Base-by-base conservation (phyloP, 2,329 filamentous ascomycete genomes). In the Diaporthe vaccinii region DNA sequence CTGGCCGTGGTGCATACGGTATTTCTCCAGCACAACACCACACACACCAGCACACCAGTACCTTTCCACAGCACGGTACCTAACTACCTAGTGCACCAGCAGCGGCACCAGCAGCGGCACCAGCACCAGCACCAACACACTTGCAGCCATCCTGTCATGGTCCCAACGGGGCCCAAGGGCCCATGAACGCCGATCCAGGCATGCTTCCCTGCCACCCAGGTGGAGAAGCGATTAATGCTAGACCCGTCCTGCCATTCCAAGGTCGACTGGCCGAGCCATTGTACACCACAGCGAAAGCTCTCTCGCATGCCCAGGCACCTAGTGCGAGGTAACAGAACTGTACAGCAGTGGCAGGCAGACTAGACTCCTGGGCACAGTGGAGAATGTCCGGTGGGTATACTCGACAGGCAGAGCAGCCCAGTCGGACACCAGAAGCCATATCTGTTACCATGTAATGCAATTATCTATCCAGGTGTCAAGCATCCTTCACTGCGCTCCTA, bases 161-260 rank as follows among this genome's bases (percentile, higher is more conserved):
- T 28, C 34, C 57, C 57, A 39, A 61, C 34, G 57, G 34, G 46
- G 57, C 34, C 25, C 65, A n/a, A 53, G 46, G 65, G 46, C 22
- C 46, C 65, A 39, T 68, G 20, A 9, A 51, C 31, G 65, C 65
- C 46, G 65, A 68, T 68, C 65, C 65, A 39, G 49, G 49, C 65
- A 55, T 41, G n/a, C 65, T 55, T 55, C 46, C 65, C 65, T 53
- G 65, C 65, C 65, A 55, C 46, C 34, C 46, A 31, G 65, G 49
- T 69, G 65, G 65, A 55, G 65, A 55, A 28, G 46, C 49, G 49
- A 69, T 69, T 41, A 69, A 55, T 69, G 65, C 65, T 69, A 55
- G 65, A 14, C 46, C 62, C 46, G 20, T 17, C 22, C 49, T 41
- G 65, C 65, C 65, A 68, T 53, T 53, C 65, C 46, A 68, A 53